Evolutionary conservation across 108 stramenopile genomes (phyloP).

Genomic region (Nannochloropsis gaditana): DNA sequence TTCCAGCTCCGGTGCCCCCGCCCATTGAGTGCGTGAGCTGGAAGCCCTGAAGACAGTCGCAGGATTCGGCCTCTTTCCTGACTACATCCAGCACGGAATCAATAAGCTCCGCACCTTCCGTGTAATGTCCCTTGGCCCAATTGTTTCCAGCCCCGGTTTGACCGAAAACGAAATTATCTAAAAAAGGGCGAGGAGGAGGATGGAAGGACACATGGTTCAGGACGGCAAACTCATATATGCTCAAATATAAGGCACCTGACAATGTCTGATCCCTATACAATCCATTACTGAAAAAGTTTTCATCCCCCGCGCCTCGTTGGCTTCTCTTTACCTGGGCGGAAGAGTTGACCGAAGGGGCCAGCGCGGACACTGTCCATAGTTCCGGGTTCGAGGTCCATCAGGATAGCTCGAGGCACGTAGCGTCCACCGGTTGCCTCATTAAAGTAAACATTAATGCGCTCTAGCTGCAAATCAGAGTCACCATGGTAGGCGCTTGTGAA

Average conservation of each 20-base stretch:
- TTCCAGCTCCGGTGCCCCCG: constrained; percentile 72
- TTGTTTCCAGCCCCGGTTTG: constrained; percentile 80
- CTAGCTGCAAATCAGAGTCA: constrained; percentile 72
- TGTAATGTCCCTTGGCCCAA: constrained; percentile 96
- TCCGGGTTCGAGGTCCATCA: constrained; percentile 57
- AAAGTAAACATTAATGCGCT: constrained; percentile 79
- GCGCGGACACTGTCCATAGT: constrained; percentile 73
- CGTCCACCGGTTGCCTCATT: constrained; percentile 71
- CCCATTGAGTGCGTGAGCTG: constrained; percentile 79
- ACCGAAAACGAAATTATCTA: constrained; percentile 90
- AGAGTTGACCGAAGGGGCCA: constrained; percentile 72
- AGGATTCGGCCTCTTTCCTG: constrained; percentile 83
- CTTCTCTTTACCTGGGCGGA: constrained; percentile 60
- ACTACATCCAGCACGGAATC: constrained; percentile 88
- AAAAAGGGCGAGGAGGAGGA: neutral
- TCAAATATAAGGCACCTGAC: neutral
- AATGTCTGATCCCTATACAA: neutral
- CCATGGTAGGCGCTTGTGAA: constrained; percentile 55
- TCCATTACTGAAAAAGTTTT: neutral
- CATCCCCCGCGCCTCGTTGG: neutral
- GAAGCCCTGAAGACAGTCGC: constrained; percentile 81
- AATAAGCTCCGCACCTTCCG: constrained; percentile 89
- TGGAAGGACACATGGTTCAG: neutral
- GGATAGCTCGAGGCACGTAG: constrained; percentile 74
- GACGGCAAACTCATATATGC: neutral